phyloP scores from a whole-genome alignment of 805 yeast genomes.

The Debaryomyces maramus region DNA sequence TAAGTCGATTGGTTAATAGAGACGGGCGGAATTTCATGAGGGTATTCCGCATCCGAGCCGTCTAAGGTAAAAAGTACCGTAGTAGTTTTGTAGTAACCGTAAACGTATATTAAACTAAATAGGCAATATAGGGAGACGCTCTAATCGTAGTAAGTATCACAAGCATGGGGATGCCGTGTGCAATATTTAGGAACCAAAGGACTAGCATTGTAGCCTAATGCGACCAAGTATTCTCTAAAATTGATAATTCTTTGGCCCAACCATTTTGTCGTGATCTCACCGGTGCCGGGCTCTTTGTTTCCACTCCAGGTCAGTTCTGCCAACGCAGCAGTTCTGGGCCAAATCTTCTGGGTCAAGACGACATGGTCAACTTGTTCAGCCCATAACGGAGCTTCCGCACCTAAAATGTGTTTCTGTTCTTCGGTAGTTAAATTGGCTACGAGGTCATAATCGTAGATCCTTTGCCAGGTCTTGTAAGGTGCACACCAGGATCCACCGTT shows the following conservation, averaged over 20 bases:
- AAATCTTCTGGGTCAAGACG: slow-evolving; percentile 29
- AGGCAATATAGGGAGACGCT: too few species aligned
- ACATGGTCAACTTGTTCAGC: slow-evolving; percentile 36
- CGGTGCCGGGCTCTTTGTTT: slow-evolving; percentile 28
- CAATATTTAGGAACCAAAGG: slow-evolving; percentile 41
- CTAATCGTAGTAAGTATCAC: too few species aligned
- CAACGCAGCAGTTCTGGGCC: slow-evolving; percentile 45
- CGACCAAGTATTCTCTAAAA: slow-evolving; percentile 40
- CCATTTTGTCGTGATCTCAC: slow-evolving; percentile 25
- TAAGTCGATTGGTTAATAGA: too few species aligned
- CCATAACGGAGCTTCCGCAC: slow-evolving; percentile 43
- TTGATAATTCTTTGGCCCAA: slow-evolving; percentile 37
- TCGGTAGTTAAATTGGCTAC: slow-evolving; percentile 27
- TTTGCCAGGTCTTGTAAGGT: slow-evolving; percentile 46
- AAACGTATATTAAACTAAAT: too few species aligned
- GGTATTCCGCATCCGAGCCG: too few species aligned
- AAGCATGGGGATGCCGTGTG: slow-evolving; percentile 35
- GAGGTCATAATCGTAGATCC: slow-evolving; percentile 38
- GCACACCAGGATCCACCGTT: slow-evolving; percentile 42
- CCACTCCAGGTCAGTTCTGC: slow-evolving; percentile 46
- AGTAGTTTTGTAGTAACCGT: too few species aligned
- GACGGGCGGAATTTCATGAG: too few species aligned
- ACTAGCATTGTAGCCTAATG: slow-evolving; percentile 30
- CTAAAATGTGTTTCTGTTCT: slow-evolving; percentile 31
- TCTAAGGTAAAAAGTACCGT: too few species aligned